Conservation (phyloP, 805 yeast species). For the Wickerhamomyces rabaulensis region DNA sequence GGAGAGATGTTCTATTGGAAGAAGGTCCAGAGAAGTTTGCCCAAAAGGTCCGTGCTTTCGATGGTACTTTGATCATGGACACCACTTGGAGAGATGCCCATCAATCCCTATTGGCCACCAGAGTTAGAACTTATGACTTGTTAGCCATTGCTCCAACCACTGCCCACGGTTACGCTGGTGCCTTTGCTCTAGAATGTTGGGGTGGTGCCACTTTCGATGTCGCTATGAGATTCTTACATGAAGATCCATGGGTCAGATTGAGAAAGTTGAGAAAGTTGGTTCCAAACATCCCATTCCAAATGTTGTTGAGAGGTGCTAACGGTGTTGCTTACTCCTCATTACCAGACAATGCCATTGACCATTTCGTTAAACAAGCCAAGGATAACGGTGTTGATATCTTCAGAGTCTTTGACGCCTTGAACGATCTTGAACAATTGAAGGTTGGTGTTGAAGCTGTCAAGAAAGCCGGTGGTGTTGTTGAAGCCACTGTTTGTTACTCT, state of each 20-base stretch:
- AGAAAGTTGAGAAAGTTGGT: conserved; percentile 82
- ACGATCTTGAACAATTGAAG: conserved; percentile 92
- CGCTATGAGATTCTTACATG: conserved; percentile 96
- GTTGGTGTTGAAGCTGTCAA: conserved; percentile 98
- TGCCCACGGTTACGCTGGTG: conserved; percentile 82
- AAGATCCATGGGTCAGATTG: conserved; percentile 98
- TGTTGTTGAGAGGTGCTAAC: conserved; percentile 98
- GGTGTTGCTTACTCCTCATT: conserved; percentile 98
- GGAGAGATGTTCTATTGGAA: conserved; percentile 83
- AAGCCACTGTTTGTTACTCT: conserved; percentile 96
- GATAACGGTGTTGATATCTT: conserved; percentile 95
- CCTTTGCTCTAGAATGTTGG: conserved; percentile 98
- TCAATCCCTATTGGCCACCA: conserved; percentile 94
- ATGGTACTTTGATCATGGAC: conserved; percentile 93
- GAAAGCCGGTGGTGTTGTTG: conserved; percentile 98
- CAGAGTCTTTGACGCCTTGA: conserved; percentile 96
- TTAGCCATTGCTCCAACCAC: conserved; percentile 91
- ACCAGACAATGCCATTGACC: conserved; percentile 98
- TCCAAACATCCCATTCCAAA: conserved; percentile 98
- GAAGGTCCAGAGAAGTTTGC: conserved; percentile 91
- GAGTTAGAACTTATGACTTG: conserved; percentile 92
- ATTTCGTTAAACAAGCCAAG: conserved; percentile 91
- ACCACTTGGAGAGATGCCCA: conserved; percentile 99
- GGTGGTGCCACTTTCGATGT: conserved; percentile 99
- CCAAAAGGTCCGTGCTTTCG: conserved; percentile 71